A percentile compares a stretch with the other conserved stretches of the same genome.
Evolutionary conservation across 1,284 basidiomycete species (phyloP).

Genomic region (Laetiporus sulphureus): DNA sequence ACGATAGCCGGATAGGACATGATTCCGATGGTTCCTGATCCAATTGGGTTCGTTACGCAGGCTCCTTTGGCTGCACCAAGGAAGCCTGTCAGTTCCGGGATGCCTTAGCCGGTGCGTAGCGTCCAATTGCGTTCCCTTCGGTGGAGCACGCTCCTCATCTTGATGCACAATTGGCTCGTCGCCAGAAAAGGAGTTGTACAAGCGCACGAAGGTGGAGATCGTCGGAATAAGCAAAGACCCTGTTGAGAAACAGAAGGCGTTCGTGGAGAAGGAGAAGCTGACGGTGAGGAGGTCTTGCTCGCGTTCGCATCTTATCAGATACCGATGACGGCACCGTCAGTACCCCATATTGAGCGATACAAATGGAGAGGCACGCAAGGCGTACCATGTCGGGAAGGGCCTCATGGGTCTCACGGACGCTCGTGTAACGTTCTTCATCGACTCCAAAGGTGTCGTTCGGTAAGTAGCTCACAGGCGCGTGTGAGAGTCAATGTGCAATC

Average conservation of each 20-base stretch:
- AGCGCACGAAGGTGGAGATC: slow-evolving; percentile 53
- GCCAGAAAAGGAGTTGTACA: slow-evolving; percentile 61
- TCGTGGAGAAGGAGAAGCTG: slow-evolving; percentile 67
- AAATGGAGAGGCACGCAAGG: slow-evolving; percentile 52
- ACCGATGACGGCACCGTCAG: slow-evolving; percentile 23
- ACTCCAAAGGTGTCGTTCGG: slow-evolving; percentile 60
- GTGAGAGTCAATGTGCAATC: not conserved
- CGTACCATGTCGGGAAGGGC: slow-evolving; percentile 58
- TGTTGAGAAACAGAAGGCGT: slow-evolving; percentile 63
- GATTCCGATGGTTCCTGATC: not conserved
- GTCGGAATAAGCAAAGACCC: slow-evolving; percentile 69
- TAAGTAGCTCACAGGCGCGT: slow-evolving; percentile 24
- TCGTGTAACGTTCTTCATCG: slow-evolving; percentile 71
- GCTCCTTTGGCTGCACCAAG: slow-evolving; percentile 69
- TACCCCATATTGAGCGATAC: slow-evolving; percentile 73
- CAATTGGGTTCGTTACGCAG: slow-evolving; percentile 29
- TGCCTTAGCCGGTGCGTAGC: slow-evolving; percentile 50
- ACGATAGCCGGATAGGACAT: slow-evolving; percentile 3
- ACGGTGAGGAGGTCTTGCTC: slow-evolving; percentile 35
- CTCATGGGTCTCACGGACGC: slow-evolving; percentile 60
- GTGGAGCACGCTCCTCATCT: slow-evolving; percentile 1
- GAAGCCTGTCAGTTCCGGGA: slow-evolving; percentile 78
- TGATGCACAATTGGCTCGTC: not conserved
- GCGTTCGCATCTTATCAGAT: slow-evolving; percentile 5
- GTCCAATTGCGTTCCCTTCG: not conserved